phyloP scores from a whole-genome alignment of 768 basidiomycete species.

The Mycena rebaudengoi region DNA sequence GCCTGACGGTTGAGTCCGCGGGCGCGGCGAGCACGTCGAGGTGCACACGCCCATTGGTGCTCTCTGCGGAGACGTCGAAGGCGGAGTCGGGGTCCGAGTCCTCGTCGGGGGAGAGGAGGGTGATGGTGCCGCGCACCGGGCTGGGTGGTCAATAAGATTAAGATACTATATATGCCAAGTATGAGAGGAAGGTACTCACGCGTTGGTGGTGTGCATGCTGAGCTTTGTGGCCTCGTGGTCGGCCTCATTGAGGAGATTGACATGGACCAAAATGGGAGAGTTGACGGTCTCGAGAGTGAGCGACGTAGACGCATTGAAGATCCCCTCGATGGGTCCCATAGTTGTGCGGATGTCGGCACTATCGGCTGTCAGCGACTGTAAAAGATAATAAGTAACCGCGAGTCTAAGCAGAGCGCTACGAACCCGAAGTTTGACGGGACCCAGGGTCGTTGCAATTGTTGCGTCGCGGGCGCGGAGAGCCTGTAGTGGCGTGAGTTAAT shows the following conservation, averaged over 20 bases:
- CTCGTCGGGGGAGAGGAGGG: background rate
- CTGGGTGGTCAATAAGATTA: background rate
- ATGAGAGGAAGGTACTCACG: background rate
- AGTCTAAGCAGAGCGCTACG: background rate
- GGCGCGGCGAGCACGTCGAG: slow-evolving; percentile 8
- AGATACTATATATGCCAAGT: background rate
- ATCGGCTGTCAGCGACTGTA: slow-evolving; percentile 5
- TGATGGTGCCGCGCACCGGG: slow-evolving; percentile 3
- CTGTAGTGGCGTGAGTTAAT: background rate
- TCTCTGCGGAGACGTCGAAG: slow-evolving; percentile 14
- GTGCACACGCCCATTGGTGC: background rate
- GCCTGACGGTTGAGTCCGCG: background rate
- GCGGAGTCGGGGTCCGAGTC: background rate
- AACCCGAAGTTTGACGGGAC: slow-evolving; percentile 1
- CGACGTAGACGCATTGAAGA: slow-evolving; percentile 13
- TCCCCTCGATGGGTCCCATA: slow-evolving; percentile 16
- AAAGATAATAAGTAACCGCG: no score
- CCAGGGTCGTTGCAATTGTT: background rate
- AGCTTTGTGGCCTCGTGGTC: slow-evolving; percentile 2
- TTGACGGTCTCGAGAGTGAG: slow-evolving; percentile 12
- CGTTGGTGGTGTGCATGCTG: slow-evolving; percentile 12
- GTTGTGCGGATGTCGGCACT: background rate
- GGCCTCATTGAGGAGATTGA: slow-evolving; percentile 12
- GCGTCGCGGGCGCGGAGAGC: background rate
- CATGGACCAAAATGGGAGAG: slow-evolving; percentile 16